Percentiles rank a stretch among this genome's conserved stretches.
phyloP scores from a whole-genome alignment of 768 basidiomycete species.

The Cystofilobasidium capitatum region DNA sequence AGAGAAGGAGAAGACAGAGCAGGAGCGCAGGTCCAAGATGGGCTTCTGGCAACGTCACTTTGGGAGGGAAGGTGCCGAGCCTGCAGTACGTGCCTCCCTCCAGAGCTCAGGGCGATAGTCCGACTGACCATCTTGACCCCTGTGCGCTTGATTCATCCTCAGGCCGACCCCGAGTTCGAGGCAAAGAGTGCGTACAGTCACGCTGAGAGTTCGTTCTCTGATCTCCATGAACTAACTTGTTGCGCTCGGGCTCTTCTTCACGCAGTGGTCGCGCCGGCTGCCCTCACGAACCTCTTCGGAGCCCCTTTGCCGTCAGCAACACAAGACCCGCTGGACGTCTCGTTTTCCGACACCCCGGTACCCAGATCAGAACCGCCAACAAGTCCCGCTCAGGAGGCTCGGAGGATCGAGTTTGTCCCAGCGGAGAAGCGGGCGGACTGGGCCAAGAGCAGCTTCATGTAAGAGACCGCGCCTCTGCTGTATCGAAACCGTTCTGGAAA shows the following conservation, averaged over 20 bases:
- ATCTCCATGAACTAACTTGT: too few species aligned
- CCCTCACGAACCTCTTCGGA: too few species aligned
- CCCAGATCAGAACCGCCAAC: not conserved
- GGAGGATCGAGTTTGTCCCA: not conserved
- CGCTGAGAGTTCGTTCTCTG: too few species aligned
- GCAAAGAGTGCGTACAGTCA: too few species aligned
- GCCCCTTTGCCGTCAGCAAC: too few species aligned
- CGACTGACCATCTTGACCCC: not conserved
- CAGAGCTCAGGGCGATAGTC: not conserved
- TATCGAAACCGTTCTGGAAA: too few species aligned
- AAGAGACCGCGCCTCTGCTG: too few species aligned
- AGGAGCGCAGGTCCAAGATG: not conserved
- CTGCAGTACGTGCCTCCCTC: not conserved
- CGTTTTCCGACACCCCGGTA: not conserved
- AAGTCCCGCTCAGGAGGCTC: too few species aligned
- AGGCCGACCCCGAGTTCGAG: too few species aligned
- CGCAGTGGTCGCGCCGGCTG: too few species aligned
- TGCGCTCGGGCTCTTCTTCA: too few species aligned
- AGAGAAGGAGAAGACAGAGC: not conserved
- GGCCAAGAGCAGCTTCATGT: slow-evolving; percentile 4
- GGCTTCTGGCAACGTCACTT: slow-evolving; percentile 7
- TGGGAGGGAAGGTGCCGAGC: not conserved
- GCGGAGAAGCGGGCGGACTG: not conserved
- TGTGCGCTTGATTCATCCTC: too few species aligned
- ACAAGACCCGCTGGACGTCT: not conserved